Conservation (phyloP, 179 eudicot genomes). For the Pouteria campechiana region DNA sequence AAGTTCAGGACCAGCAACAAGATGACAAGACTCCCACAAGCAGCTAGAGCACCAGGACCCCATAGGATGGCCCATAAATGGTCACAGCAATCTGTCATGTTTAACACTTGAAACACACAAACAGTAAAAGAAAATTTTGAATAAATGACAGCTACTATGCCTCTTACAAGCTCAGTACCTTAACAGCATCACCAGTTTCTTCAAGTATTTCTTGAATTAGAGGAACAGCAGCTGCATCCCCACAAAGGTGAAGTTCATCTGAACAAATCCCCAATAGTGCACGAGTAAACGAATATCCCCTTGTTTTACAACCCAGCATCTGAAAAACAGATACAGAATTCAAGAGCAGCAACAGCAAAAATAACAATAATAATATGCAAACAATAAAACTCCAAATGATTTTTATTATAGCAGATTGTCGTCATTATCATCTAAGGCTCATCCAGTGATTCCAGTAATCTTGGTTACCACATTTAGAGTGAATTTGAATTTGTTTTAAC, state of each 20-base stretch:
- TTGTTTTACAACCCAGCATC: constrained; percentile 79
- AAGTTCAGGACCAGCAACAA: neutral
- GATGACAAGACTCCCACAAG: neutral
- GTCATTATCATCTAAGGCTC: too few relatives aligned
- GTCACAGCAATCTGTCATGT: neutral
- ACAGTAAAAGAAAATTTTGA: neutral
- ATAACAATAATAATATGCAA: neutral
- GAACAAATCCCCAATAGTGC: constrained; percentile 85
- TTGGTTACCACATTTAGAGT: too few relatives aligned
- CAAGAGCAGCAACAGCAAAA: neutral
- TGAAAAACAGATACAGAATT: constrained; percentile 9
- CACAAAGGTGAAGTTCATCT: constrained; percentile 90
- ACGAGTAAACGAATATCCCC: constrained; percentile 94
- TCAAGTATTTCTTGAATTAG: constrained; percentile 65
- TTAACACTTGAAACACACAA: neutral
- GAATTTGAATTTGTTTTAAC: too few relatives aligned
- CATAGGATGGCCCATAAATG: neutral
- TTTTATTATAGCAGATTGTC: neutral
- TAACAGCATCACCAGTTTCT: constrained; percentile 68
- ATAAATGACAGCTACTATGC: too few relatives aligned
- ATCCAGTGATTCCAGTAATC: too few relatives aligned
- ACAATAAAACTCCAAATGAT: neutral
- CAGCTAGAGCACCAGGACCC: neutral
- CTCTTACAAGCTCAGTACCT: constrained; percentile 40
- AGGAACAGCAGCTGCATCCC: constrained; percentile 94